Evolutionary conservation across 2,329 filamentous ascomycete species (phyloP).

Genomic region (Aspergillus pseudotamarii): DNA sequence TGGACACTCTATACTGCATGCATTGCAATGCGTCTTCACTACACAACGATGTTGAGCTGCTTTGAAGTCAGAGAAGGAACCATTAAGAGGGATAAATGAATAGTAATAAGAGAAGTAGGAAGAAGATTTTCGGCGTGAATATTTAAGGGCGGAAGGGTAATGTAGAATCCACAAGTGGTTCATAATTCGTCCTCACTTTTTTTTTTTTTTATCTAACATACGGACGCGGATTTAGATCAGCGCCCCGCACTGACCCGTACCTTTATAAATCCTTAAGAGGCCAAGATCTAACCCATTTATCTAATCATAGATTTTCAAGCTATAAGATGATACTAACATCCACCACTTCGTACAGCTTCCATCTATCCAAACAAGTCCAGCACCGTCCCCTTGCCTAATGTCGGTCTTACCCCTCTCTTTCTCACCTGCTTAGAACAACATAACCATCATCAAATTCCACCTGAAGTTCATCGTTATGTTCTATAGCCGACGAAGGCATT

Average conservation of each 20-base stretch:
- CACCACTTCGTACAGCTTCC: background rate
- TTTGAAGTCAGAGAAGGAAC: background rate
- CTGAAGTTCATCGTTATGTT: background rate
- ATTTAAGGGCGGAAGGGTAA: background rate
- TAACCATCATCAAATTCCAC: background rate
- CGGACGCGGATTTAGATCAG: background rate
- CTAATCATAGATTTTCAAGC: background rate
- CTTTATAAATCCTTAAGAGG: background rate
- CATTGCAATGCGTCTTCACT: background rate
- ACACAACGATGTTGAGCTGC: background rate
- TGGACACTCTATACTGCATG: background rate
- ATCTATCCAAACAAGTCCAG: background rate
- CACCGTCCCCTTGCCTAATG: background rate
- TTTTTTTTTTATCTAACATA: background rate
- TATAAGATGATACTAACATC: background rate
- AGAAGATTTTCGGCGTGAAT: background rate
- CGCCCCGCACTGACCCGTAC: constrained; percentile 1
- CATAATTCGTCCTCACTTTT: background rate
- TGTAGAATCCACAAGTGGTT: background rate
- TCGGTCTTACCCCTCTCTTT: background rate
- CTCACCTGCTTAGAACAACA: background rate
- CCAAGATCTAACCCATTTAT: background rate
- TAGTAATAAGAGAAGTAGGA: background rate
- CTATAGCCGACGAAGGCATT: background rate
- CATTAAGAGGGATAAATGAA: background rate